Conservation (phyloP, 176 grass and related monocot genomes). For the Aegilops sharonensis region DNA sequence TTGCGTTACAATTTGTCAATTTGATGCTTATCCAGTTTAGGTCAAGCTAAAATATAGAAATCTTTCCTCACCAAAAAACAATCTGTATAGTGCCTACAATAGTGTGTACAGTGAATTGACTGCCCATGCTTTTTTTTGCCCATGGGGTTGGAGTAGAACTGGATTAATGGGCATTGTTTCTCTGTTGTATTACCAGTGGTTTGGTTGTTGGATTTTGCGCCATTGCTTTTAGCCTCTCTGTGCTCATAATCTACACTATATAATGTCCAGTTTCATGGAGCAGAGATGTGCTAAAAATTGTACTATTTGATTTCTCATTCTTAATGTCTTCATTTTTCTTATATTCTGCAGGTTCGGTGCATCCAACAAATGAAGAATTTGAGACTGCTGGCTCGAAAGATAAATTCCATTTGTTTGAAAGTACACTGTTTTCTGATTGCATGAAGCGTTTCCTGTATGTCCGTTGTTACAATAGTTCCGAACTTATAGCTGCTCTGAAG, state of each 20-base stretch:
- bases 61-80: background rate
- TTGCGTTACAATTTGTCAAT: background rate
- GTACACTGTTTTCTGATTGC: constrained; percentile 56
- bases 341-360: constrained; percentile 46
- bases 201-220: background rate
- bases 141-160: background rate
- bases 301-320: background rate
- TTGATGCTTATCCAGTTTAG: constrained; percentile 10
- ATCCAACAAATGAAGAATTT: constrained; percentile 35
- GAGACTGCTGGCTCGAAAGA: constrained; percentile 32
- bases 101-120: background rate
- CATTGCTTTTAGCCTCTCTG: background rate
- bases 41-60: background rate
- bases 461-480: constrained; percentile 67
- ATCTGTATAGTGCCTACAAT: background rate
- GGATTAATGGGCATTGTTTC: background rate
- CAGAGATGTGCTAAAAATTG: constrained; percentile 1
- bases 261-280: constrained; percentile 18
- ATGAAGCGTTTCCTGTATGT: constrained; percentile 82
- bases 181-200: background rate
- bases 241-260: background rate
- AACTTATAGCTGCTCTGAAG: constrained; percentile 79
- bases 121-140: background rate
- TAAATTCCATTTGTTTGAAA: constrained; percentile 21
- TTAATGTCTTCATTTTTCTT: background rate